Evolutionary conservation across 23 red algal genomes (phyloP).

Genomic region (Gracilaria gracilis): DNA sequence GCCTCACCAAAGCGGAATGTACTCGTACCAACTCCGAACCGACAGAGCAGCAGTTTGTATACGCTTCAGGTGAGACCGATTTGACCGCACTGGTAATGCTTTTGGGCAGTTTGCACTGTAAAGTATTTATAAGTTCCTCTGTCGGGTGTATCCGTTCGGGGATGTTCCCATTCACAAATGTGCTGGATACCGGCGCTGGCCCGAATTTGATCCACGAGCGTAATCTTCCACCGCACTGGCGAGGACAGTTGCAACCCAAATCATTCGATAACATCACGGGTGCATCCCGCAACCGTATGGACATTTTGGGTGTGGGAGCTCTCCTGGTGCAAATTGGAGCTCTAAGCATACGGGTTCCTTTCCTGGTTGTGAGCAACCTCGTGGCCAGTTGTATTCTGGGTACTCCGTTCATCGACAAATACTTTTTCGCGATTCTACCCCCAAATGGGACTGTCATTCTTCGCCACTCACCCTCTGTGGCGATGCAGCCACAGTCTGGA

Average conservation of each 20-base stretch:
- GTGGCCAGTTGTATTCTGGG: conserved; percentile 1
- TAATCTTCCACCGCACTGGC: neutral
- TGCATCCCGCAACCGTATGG: neutral
- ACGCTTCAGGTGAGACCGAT: neutral
- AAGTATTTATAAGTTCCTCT: conserved; percentile 6
- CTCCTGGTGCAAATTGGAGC: neutral
- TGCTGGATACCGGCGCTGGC: conserved; percentile 42
- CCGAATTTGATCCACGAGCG: conserved; percentile 4
- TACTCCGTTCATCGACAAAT: conserved; percentile 36
- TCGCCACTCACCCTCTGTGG: neutral
- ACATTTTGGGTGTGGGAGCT: neutral
- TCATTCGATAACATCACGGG: neutral
- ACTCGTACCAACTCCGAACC: neutral
- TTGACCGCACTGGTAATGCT: neutral
- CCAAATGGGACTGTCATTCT: neutral
- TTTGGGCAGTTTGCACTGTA: neutral
- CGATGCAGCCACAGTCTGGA: neutral
- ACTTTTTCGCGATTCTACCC: neutral
- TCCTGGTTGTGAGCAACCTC: conserved; percentile 11
- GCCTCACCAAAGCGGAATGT: neutral
- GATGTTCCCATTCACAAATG: neutral
- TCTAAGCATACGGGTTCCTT: neutral
- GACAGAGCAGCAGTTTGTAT: neutral
- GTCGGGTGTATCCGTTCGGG: conserved; percentile 2
- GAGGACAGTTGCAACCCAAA: neutral